Base-by-base conservation (phyloP, 1,284 basidiomycete genomes). In the Anthracocystis setariae region DNA sequence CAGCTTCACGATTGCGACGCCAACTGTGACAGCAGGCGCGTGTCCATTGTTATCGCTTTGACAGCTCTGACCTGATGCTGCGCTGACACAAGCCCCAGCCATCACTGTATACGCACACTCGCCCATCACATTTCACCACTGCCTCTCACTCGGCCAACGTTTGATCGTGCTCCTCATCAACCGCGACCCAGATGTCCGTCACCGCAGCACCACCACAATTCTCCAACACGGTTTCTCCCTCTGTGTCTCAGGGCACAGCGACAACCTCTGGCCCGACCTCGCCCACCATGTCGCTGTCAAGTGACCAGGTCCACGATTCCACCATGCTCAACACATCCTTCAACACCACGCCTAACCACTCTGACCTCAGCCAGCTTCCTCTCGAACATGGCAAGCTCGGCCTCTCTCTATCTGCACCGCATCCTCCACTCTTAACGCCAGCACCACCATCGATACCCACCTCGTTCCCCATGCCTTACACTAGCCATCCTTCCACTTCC, bases 271-370 rank as follows among this genome's bases (percentile, higher is more conserved):
- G 49, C 13, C 38, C 42, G 40, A 17, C 47, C 3, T 64, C 61
- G 17, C 50, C 61, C 12, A 21, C 17, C 40, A 33, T 46, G 49
- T 64, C 55, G 21, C 27, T 25, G 3, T 50, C 54, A 4, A 53
- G 40, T 45, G 45, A 45, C 5, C 45, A 58, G 9, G 32, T 48
- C 13, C 33, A 58, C 27, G 54, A 64, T 12, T 64, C 55, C 3
- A 58, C 61, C 17, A 21, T 53, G 45, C 54, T 58, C 50, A 64
- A 45, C 49, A 57, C 61, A 21, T 58, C 47, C 21, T 49, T 57
- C 39, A 48, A 54, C 9, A 45, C 51, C 18, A 23, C 46, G 24
- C 23, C 51, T 27, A 51, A 20, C 39, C 45, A 42, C 5, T 33
- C 45, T 23, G 45, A 48, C 20, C 44, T 17, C 8, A n/a, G 37